Conservation (phyloP, 2,329 filamentous ascomycete species). For the Herpotrichia juniperi region DNA sequence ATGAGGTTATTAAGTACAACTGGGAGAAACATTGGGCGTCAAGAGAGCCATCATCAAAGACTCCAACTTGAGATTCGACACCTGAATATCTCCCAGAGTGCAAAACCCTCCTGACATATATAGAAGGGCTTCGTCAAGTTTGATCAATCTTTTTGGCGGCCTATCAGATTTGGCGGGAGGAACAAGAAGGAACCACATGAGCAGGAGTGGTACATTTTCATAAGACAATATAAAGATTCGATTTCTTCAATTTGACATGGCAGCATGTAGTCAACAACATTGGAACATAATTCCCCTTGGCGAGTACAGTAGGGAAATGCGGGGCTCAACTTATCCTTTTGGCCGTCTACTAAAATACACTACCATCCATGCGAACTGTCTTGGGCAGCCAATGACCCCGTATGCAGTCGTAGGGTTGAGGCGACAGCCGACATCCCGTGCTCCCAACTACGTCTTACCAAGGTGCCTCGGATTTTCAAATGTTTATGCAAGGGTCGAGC, state of each 20-base stretch:
- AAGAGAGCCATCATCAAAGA: constrained; percentile 2
- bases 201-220: too few relatives aligned
- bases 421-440: background rate
- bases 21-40: constrained; percentile 57
- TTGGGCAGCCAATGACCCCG: background rate
- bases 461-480: background rate
- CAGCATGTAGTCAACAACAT: too few relatives aligned
- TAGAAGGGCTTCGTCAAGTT: too few relatives aligned
- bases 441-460: background rate
- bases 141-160: too few relatives aligned
- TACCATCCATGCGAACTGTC: background rate
- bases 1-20: constrained; percentile 75
- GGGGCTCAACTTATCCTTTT: background rate
- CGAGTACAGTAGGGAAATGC: background rate
- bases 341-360: background rate
- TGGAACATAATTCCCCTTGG: background rate
- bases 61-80: background rate
- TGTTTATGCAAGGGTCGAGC: background rate
- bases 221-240: too few relatives aligned
- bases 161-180: too few relatives aligned
- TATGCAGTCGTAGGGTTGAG: too few relatives aligned
- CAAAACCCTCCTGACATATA: too few relatives aligned
- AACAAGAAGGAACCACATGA: too few relatives aligned
- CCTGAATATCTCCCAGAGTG: background rate
- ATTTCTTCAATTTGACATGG: too few relatives aligned